phyloP scores from a whole-genome alignment of 208 protist genomes.

The Leptomonas pyrrhocoris region DNA sequence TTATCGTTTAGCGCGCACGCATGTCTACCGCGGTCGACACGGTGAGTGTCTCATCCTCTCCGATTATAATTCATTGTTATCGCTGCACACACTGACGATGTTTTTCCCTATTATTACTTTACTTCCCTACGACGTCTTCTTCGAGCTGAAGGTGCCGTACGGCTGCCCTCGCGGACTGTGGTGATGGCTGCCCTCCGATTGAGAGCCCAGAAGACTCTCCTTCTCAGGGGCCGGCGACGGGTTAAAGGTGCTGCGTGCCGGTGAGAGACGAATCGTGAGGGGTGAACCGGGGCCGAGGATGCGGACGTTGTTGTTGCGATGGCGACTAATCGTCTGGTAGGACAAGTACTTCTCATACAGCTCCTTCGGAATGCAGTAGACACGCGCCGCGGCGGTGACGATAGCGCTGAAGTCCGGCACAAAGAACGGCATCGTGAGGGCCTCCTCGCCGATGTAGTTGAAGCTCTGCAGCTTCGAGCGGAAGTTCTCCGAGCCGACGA shows the following conservation, averaged over 20 bases:
- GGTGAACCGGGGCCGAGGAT: slow-evolving; percentile 15
- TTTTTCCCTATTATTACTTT: too few relatives aligned
- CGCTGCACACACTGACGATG: too few relatives aligned
- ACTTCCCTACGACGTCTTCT: slow-evolving; percentile 1
- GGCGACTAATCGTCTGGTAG: slow-evolving; percentile 32
- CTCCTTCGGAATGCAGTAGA: slow-evolving; percentile 63
- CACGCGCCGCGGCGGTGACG: slow-evolving; percentile 61
- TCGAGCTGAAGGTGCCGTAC: slow-evolving; percentile 34
- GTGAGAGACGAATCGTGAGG: slow-evolving; percentile 13
- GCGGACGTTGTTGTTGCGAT: slow-evolving; percentile 28
- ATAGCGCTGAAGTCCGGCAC: slow-evolving; percentile 81
- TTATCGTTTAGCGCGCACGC: too few relatives aligned
- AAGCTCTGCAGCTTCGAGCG: slow-evolving; percentile 60
- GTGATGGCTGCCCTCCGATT: neutral
- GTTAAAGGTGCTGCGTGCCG: slow-evolving; percentile 5
- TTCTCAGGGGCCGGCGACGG: neutral
- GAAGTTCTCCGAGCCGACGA: slow-evolving; percentile 68
- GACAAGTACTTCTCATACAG: slow-evolving; percentile 68
- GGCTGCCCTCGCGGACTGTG: neutral
- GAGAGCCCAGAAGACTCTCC: slow-evolving; percentile 4
- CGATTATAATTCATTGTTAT: too few relatives aligned
- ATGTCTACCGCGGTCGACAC: too few relatives aligned
- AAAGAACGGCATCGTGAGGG: slow-evolving; percentile 65
- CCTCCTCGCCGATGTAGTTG: slow-evolving; percentile 74
- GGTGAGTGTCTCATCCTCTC: too few relatives aligned